Conservation (phyloP, 371 early-diverging fungal species). For the Rhizomucor miehei region DNA sequence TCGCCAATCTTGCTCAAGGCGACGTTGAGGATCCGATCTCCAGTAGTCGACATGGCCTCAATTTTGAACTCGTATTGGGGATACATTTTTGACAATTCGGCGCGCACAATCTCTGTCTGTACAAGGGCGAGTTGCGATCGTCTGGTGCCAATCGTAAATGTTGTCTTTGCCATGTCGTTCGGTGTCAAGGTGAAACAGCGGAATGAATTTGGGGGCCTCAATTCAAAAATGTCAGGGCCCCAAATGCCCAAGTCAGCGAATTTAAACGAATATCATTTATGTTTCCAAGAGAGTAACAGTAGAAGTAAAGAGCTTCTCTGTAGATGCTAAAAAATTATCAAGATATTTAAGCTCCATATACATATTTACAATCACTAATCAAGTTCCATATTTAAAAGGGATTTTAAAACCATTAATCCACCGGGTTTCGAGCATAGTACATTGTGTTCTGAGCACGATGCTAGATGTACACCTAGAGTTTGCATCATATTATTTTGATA, state of each 20-base stretch:
- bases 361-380: too few relatives aligned
- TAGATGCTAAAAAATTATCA: too few relatives aligned
- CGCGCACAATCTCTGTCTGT: slow-evolving; percentile 79
- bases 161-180: neutral
- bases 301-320: too few relatives aligned
- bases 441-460: slow-evolving; percentile 42
- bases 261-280: too few relatives aligned
- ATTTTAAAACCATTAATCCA: slow-evolving; percentile 16
- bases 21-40: slow-evolving; percentile 84
- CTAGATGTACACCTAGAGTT: slow-evolving; percentile 41
- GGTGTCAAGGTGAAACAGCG: too few relatives aligned
- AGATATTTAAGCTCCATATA: too few relatives aligned
- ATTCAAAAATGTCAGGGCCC: too few relatives aligned
- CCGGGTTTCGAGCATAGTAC: slow-evolving; percentile 37
- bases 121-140: slow-evolving; percentile 90
- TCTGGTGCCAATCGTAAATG: slow-evolving; percentile 68
- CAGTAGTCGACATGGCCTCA: slow-evolving; percentile 79
- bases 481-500: too few relatives aligned
- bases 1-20: slow-evolving; percentile 91
- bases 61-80: slow-evolving; percentile 53
- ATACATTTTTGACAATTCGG: slow-evolving; percentile 48
- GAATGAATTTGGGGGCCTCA: too few relatives aligned
- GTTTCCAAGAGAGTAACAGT: too few relatives aligned
- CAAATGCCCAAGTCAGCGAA: too few relatives aligned
- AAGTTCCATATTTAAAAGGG: neutral